Base-by-base conservation (phyloP, 139 green algal genomes). In the Chlorella sp. region DNA sequence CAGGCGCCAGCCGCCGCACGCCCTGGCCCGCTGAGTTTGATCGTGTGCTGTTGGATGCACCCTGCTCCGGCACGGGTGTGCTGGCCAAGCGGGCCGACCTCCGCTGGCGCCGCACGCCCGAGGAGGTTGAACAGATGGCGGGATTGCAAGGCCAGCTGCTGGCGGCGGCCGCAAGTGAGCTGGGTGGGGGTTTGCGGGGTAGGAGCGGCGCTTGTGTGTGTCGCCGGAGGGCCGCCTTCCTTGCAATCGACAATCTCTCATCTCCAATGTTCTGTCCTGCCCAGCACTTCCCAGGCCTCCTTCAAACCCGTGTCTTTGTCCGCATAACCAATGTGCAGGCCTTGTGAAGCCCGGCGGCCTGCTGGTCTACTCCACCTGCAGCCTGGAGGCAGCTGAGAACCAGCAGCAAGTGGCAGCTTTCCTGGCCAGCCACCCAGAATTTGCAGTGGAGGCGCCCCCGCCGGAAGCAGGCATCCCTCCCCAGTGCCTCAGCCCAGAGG, bases 331-430 rank as follows among this genome's bases (percentile, higher is more conserved):
- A 20, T 15, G 12, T 60, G 51, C 51, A 60, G 5, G 21, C 26
- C 68, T 95, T 55, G 96, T 98, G 38, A 83, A 68, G 30, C 95
- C 94, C 20, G 94, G 96, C 0, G 96, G 96, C 7, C 3, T 97
- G 30, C 89, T 98, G 38, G 95, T 98, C 38, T 98, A 98, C 89
- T 92, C 78, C 83, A 99, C 96, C 15, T 99, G 96, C 85, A 81
- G 47, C 67, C 83, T 91, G 6, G 88, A 91, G 82, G 12, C 32
- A n/a, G 81, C 89, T 17, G 88, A 92, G 81, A 81, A 88, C 55
- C 41, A 68, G 41, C 41, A 82, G 3, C 78, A 82, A 65, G 72
- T 89, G 1, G 57, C n/a, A 0, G 78, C 79, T 0, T 95, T 96
- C 68, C 86, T 96, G 63, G 15, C 63, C 5, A 28, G 70, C 23